phyloP scores from a whole-genome alignment of 2,329 filamentous ascomycete species.

The Phialophora expanda region DNA sequence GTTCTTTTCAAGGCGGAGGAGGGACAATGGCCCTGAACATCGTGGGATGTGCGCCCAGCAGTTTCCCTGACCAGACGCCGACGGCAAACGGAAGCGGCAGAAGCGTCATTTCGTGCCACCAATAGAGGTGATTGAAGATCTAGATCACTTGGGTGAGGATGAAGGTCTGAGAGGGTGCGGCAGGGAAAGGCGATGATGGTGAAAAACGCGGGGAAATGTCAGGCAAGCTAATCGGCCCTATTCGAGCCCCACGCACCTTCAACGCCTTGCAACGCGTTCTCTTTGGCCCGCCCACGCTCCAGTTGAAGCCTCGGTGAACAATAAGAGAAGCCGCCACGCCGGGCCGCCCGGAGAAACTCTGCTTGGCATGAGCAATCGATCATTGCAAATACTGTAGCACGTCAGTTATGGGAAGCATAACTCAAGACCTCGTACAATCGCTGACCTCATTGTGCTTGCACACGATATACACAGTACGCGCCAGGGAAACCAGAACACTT shows the following conservation, averaged over 20 bases:
- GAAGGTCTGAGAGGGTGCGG: neutral
- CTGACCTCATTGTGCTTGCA: neutral
- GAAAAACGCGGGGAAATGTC: neutral
- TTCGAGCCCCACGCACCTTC: neutral
- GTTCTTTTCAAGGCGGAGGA: slow-evolving; percentile 4
- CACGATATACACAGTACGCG: neutral
- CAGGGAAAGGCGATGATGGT: neutral
- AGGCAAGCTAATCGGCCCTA: neutral
- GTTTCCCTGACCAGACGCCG: neutral
- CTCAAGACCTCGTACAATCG: neutral
- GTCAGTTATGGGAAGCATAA: neutral
- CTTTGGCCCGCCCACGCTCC: neutral
- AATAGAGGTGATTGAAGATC: neutral
- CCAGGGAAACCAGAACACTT: neutral
- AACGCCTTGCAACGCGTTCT: neutral
- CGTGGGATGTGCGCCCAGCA: neutral
- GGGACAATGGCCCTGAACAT: neutral
- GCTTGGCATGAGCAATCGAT: slow-evolving; percentile 1
- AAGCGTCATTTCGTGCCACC: neutral
- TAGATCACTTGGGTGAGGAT: neutral
- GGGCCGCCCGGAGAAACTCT: neutral
- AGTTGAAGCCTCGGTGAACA: neutral
- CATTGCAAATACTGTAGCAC: too few species aligned
- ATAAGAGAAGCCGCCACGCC: neutral
- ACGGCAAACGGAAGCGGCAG: slow-evolving; percentile 4